Conservation (phyloP, 345 rosid species). For the Syzygium oleosum region DNA sequence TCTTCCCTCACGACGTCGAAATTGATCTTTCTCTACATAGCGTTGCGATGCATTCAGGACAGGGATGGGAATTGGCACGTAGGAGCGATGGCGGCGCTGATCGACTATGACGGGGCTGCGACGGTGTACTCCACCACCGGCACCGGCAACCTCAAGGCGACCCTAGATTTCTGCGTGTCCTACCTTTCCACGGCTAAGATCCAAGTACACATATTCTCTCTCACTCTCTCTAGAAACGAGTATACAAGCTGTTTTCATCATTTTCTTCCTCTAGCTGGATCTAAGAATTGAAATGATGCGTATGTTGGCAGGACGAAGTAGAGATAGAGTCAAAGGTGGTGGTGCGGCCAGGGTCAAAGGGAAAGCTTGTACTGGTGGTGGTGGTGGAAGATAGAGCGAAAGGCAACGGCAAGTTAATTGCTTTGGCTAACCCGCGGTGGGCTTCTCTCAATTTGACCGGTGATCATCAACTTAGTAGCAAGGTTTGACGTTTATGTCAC, state of each 20-base stretch:
- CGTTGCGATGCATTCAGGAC: constrained; percentile 11
- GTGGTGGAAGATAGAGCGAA: constrained; percentile 33
- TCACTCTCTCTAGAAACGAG: neutral
- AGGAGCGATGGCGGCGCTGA: constrained; percentile 45
- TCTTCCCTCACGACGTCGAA: neutral
- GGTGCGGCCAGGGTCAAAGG: constrained; percentile 26
- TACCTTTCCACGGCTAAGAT: constrained; percentile 38
- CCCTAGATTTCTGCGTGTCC: constrained; percentile 42
- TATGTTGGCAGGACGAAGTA: constrained; percentile 38
- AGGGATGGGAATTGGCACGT: constrained; percentile 34
- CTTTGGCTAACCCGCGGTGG: constrained; percentile 56
- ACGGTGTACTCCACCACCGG: constrained; percentile 15
- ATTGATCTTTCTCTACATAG: neutral
- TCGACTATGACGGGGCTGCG: constrained; percentile 40
- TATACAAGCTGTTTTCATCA: neutral
- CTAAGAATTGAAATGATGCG: neutral
- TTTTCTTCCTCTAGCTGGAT: neutral
- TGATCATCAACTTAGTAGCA: constrained; percentile 13
- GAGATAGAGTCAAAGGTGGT: constrained; percentile 47
- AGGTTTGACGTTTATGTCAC: constrained; percentile 17
- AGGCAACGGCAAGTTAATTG: constrained; percentile 26
- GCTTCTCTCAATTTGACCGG: constrained; percentile 9
- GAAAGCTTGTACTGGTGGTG: constrained; percentile 26
- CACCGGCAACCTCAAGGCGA: constrained; percentile 14
- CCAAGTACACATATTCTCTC: constrained; percentile 13